Evolutionary conservation across 371 early-diverging fungal species (phyloP).

Genomic region (Mucor indicus): DNA sequence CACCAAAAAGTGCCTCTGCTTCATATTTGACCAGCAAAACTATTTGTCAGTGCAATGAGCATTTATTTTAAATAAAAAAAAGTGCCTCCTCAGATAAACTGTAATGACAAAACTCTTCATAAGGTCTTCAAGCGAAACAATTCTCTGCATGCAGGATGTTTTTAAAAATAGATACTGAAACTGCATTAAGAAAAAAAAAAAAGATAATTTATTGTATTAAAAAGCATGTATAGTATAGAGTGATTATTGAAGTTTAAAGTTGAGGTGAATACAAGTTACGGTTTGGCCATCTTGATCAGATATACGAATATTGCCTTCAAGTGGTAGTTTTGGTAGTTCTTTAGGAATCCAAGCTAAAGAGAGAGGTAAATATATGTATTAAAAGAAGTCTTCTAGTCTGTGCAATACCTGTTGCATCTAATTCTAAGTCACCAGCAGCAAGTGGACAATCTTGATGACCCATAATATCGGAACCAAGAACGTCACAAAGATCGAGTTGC

Average conservation of each 20-base stretch:
- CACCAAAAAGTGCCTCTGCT: too few relatives aligned
- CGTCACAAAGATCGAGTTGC: slow-evolving; percentile 38
- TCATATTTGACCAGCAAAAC: too few relatives aligned
- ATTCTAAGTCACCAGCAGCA: slow-evolving; percentile 29
- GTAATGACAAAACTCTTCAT: too few relatives aligned
- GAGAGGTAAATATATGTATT: neutral
- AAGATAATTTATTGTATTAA: slow-evolving; percentile 1
- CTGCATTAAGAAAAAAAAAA: neutral
- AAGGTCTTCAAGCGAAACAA: too few relatives aligned
- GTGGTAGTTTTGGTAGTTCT: slow-evolving; percentile 42
- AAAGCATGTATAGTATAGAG: slow-evolving; percentile 2
- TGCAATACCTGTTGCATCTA: slow-evolving; percentile 38
- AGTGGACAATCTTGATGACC: slow-evolving; percentile 32
- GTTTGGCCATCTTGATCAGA: slow-evolving; percentile 38
- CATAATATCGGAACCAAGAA: slow-evolving; percentile 40
- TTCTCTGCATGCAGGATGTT: too few relatives aligned
- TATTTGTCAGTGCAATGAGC: too few relatives aligned
- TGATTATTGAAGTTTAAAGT: slow-evolving; percentile 2
- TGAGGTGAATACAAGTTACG: slow-evolving; percentile 42
- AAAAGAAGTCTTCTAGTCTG: neutral
- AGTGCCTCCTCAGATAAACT: too few relatives aligned
- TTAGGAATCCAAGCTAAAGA: slow-evolving; percentile 40
- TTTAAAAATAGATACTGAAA: too few relatives aligned
- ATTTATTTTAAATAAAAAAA: too few relatives aligned
- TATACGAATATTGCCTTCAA: slow-evolving; percentile 39